Evolutionary conservation across 2,329 filamentous ascomycete species (phyloP), one percentile per base, ranked within the genome.

Genomic region (Phialophora chinensis): DNA sequence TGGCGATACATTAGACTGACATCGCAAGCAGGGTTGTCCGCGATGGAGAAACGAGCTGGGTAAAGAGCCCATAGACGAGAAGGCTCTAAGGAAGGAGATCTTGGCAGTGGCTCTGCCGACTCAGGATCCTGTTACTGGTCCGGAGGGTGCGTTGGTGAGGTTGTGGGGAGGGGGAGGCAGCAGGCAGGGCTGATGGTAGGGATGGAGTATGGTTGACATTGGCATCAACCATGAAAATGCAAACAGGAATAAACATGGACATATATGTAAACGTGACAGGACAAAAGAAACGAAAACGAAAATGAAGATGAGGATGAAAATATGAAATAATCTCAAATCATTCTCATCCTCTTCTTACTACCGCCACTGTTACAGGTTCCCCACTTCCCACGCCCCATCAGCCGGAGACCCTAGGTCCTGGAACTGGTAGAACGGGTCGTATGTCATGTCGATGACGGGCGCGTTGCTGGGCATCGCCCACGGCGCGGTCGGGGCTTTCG

Each of bases 391-490:
- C 27, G 73, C 64, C 5, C 74, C 73, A 38, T 66, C 33, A 66
- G 73, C 74, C 12, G 73, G 73, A 55, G 66, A 72, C 11, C 71
- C 71, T 12, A 72, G 72, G 54, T 74, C 73, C 47, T 74, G 73
- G n/a, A 74, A 74, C 44, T 74, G 74, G 35, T 74, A 74, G 49
- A 76, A 75, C 6, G 73, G 72, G 55, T 76, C 74, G 62, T 73
- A 72, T 1, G 66, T 72, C 31, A 73, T 61, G 61, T 76, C 73
- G 71, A 75, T 74, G 38, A 73, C 70, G 4, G 74, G 74, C n/a
- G 68, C 44, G 62, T 74, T 73, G 7, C 70, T 69, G 38, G 69
- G 66, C 12, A 74, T 64, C 5, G 68, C 68, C 31, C 69, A 63
- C 5, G 66, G 69, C 20, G 70, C 52, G 66, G 65, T 72, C 10